Base-by-base conservation (phyloP, 2,329 filamentous ascomycete genomes). In the Sphaerostilbella broomeana region DNA sequence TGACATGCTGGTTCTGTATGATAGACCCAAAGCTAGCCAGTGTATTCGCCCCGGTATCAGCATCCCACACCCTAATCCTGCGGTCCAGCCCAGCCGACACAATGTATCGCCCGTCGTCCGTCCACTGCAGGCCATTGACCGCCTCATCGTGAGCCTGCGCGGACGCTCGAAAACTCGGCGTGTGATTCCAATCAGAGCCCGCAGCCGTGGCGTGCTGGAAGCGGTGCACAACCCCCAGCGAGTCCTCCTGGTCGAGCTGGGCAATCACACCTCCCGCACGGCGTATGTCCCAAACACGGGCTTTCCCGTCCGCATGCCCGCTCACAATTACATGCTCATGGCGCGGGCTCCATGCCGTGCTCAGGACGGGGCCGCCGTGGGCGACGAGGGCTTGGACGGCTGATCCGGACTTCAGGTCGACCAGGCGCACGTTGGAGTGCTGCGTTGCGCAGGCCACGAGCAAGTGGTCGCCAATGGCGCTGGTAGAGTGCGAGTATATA, bases 381-480 rank as follows among this genome's bases (percentile, higher is more conserved):
- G 83, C 80, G 2, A 81, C 72, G 20, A 89, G 68, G 1, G 80
- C 77, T 54, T 88, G 84, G 2, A 84, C 80, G 33, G 63, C 60
- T 12, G 87, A 75, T 3, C 87, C 87, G 1, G 88, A 89, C 37
- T 85, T 83, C 22, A 95, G 70, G 56, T 97, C 90, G 5, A 95
- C 78, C 6, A 97, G 75, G 12, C 88, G 80, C 11, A 95, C 84
- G 18, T 84, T 74, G 6, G 86, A 86, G 56, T 92, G 81, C 47
- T 94, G 87, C 1, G 88, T 94, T 1, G 85, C 89, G 53, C 87
- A 92, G 8, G 90, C 88, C 8, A 95, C 84, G 4, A 95, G 73
- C 0, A 94, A 70, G 53, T 88, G 73, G 37, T 77, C 66, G 40
- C 86, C 75, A 42, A 89, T 66, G 28, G 81, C 74, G 1, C 88